Evolutionary conservation across 257 asterid genomes (phyloP).

Genomic region (Jasminum sambac): DNA sequence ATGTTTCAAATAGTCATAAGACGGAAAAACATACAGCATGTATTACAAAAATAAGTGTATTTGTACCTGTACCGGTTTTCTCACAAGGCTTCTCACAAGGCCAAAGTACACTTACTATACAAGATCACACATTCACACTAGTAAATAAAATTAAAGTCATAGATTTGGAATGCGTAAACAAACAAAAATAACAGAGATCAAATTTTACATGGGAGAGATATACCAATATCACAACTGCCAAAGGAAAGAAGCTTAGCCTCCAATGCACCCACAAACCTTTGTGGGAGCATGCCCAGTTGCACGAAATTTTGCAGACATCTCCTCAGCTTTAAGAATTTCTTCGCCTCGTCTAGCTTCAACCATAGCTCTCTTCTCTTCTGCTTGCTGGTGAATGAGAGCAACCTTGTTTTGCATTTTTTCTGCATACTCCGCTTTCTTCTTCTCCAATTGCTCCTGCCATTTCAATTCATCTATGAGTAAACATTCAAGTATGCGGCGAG

Average conservation of each 20-base stretch:
- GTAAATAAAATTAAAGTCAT: conserved; percentile 6
- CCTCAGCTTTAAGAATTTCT: conserved; percentile 61
- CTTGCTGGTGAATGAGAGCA: conserved; percentile 64
- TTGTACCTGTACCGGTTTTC: neutral
- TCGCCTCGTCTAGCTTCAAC: conserved; percentile 61
- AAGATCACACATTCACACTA: conserved; percentile 26
- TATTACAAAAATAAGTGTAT: too few species aligned
- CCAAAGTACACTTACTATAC: conserved; percentile 15
- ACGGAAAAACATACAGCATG: neutral
- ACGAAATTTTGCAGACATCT: conserved; percentile 60
- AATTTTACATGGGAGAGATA: conserved; percentile 11
- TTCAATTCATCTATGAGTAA: neutral
- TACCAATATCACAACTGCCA: conserved; percentile 4
- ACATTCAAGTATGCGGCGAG: neutral
- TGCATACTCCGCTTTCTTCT: conserved; percentile 70
- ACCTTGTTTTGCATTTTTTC: conserved; percentile 67
- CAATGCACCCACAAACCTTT: conserved; percentile 59
- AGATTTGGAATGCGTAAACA: neutral
- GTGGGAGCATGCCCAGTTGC: conserved; percentile 63
- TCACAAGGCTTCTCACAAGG: conserved; percentile 23
- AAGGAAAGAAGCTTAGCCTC: conserved; percentile 26
- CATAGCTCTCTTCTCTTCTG: conserved; percentile 75
- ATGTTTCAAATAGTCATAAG: too few species aligned
- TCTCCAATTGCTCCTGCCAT: conserved; percentile 60
- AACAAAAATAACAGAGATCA: neutral